Percentiles rank a stretch among this genome's conserved stretches.
These are phyloP conservation scores for Claviceps africana DNA, from an alignment of 2,329 filamentous ascomycete genomes.

Conservation along the genomic window DNA sequence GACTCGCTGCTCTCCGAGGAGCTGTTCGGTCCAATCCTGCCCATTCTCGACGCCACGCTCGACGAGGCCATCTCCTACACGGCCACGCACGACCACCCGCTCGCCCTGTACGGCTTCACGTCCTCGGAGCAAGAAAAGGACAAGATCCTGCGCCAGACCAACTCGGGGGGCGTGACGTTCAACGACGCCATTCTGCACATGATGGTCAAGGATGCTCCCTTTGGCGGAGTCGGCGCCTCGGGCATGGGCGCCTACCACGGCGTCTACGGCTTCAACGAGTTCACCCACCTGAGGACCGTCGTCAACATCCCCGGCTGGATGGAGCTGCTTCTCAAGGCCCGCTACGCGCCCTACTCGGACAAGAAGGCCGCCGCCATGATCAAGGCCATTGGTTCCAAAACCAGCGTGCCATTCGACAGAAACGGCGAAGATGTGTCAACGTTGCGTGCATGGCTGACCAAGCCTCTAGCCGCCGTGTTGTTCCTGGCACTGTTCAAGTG, in stretches of 20 bases:
- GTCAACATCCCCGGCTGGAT: conserved; percentile 8
- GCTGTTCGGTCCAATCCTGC: conserved; percentile 29
- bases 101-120: conserved; percentile 29
- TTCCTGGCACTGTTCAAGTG: conserved; percentile 4
- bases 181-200: conserved; percentile 29
- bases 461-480: conserved; percentile 3
- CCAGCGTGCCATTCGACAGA: conserved; percentile 5
- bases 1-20: conserved; percentile 30
- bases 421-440: conserved; percentile 4
- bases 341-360: conserved; percentile 12
- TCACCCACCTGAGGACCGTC: conserved; percentile 15
- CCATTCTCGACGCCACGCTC: conserved; percentile 21
- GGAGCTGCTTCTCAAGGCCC: conserved; percentile 8
- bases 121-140: conserved; percentile 20
- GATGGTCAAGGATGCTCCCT: conserved; percentile 24
- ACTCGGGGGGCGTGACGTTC: conserved; percentile 30
- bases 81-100: conserved; percentile 17
- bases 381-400: conserved; percentile 1
- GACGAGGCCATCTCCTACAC: conserved; percentile 18
- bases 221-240: conserved; percentile 31
- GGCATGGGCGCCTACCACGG: conserved; percentile 31
- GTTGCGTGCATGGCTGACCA: conserved; percentile 1
- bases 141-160: conserved; percentile 15
- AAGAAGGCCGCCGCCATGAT: conserved; percentile 7
- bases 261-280: conserved; percentile 23